These are phyloP conservation scores for Coemansia sp. DNA, from an alignment of 192 early-diverging fungal genomes.

Conservation along the genomic window DNA sequence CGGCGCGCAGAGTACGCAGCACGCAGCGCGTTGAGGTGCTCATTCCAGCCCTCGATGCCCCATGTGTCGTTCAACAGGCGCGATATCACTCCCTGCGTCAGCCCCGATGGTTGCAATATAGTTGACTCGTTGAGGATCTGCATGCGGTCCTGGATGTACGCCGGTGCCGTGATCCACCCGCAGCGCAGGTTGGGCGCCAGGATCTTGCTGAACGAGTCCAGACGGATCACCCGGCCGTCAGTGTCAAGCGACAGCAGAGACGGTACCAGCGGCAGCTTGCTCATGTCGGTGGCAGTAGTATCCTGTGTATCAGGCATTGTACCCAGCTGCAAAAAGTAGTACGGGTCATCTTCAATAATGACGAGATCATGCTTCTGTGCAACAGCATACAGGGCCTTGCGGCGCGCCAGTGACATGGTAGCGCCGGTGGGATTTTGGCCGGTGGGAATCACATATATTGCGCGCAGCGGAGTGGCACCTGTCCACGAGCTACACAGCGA, in stretches of 20 bases:
- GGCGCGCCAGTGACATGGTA: slow-evolving; percentile 74
- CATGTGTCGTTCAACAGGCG: slow-evolving; percentile 71
- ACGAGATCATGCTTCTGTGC: slow-evolving; percentile 73
- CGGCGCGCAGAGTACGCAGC: slow-evolving; percentile 70
- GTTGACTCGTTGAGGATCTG: slow-evolving; percentile 77
- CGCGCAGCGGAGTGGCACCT: slow-evolving; percentile 40
- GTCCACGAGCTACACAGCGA: slow-evolving; percentile 55
- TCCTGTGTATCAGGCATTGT: slow-evolving; percentile 1
- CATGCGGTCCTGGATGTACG: slow-evolving; percentile 72
- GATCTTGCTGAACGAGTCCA: slow-evolving; percentile 93
- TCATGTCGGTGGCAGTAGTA: neutral
- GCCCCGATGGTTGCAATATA: slow-evolving; percentile 82
- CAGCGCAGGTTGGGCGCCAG: slow-evolving; percentile 83
- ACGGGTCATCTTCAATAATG: slow-evolving; percentile 96
- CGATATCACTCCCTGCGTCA: slow-evolving; percentile 75
- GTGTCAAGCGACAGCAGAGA: slow-evolving; percentile 86
- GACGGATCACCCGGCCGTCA: slow-evolving; percentile 85
- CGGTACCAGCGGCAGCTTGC: slow-evolving; percentile 49
- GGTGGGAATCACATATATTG: slow-evolving; percentile 76
- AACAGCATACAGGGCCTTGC: slow-evolving; percentile 74
- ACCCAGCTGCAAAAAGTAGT: slow-evolving; percentile 82
- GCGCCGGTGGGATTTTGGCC: slow-evolving; percentile 90
- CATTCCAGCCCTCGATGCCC: slow-evolving; percentile 76
- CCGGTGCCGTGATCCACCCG: slow-evolving; percentile 73
- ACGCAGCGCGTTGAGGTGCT: slow-evolving; percentile 68